Base-by-base conservation (phyloP, 371 early-diverging fungal species). In the Mucor indicus region DNA sequence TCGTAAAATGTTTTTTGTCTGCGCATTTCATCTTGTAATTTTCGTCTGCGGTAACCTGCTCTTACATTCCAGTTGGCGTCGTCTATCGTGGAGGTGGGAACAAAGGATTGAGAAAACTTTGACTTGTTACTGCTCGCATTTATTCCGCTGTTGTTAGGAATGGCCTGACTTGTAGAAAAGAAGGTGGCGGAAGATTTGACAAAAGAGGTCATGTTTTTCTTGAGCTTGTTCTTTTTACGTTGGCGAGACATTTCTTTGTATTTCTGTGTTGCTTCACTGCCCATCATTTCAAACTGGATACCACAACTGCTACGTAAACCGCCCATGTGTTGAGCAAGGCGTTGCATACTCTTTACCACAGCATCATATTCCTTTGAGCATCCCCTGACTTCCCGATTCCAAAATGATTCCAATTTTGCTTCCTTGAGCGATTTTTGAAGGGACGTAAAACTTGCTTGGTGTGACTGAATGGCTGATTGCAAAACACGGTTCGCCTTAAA, bases 281-380 rank as follows among this genome's bases (percentile, higher is more conserved):
- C 72, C 50, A 85, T 65, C 30, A 78, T 72, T 44, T 83, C 85
- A 57, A 80, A 81, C 40, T 85, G 81, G 11, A 85, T 53, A 24
- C 84, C 85, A 53, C 83, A 81, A 20, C 83, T 79, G 50, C 84
- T 83, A 16, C 84, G 67, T 21, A 85, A 60, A 8, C 85, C 80
- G 7, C 86, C 80, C 51, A 86, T 67, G 43, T 83, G 80, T 54
- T 84, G 85, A 20, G 87, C 79, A 11, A 89, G 62, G 0, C 81
- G 78, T 41, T 84, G 77, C 48, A 87, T 72, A 21, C 73, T 68
- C 1, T 68, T 51, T 0, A 81, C 66, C 25, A 81, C 64, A n/a
- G 57, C 48, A 16, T 62, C 69, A 39, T 80, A 75, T 13, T 67
- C 57, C 0, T 47, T 21, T 5, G 72, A 55, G 21, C 63, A 58